Conservation (phyloP, 225 moss, liverwort and hornwort genomes). For the Anthoceros angustus region DNA sequence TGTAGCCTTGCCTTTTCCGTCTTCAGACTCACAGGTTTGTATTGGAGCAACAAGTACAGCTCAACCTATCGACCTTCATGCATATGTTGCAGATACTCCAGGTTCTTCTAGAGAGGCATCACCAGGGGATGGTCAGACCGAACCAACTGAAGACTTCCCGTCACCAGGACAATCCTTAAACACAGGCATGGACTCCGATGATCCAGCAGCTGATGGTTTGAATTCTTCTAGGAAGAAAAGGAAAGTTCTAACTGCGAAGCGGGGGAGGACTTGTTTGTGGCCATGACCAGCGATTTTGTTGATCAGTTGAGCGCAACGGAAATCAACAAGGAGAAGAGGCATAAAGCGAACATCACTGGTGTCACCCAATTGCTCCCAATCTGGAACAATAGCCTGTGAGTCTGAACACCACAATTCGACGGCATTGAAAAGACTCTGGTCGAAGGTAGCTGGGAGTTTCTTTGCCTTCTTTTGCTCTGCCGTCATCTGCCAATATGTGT, state of each 20-base stretch:
- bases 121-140: too few relatives aligned
- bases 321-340: not conserved
- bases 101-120: too few relatives aligned
- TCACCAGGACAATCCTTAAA: too few relatives aligned
- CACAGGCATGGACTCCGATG: not conserved
- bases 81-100: too few relatives aligned
- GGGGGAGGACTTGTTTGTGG: not conserved
- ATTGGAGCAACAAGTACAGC: too few relatives aligned
- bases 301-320: not conserved
- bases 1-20: too few relatives aligned
- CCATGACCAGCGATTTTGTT: not conserved
- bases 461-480: slow-evolving; percentile 25
- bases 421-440: slow-evolving; percentile 20
- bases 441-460: slow-evolving; percentile 23
- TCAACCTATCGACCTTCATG: too few relatives aligned
- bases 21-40: too few relatives aligned
- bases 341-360: not conserved
- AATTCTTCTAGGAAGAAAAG: not conserved
- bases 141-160: too few relatives aligned
- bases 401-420: slow-evolving; percentile 17
- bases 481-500: slow-evolving; percentile 22
- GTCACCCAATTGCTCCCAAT: not conserved
- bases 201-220: not conserved
- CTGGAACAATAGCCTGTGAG: not conserved
- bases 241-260: not conserved